Evolutionary conservation across 768 basidiomycete species (phyloP), one percentile per base, ranked within the genome.

Genomic region (Kondoa malvinella): DNA sequence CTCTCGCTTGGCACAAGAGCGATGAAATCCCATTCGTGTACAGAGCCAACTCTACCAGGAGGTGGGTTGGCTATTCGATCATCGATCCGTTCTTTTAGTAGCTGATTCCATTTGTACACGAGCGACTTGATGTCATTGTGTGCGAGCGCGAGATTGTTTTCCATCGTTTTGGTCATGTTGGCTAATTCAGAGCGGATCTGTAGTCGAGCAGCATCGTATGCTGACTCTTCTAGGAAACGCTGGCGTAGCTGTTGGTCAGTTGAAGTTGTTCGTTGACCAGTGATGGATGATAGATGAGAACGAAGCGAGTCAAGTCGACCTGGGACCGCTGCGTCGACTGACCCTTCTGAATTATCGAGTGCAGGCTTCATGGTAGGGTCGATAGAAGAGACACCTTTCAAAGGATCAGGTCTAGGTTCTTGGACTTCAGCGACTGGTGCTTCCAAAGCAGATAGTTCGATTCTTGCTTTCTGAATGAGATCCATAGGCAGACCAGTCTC

Each of bases 41-140:
- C 4, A 12, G 26, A 64, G 32, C 31, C 1, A 29, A 15, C 25
- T 64, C 40, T 8, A 50, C 8, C 8, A 21, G 40, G 21, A 50
- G 8, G 8, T 8, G 21, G 40, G 21, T 50, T 50, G 40, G 21
- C 40, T 8, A 50, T 50, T 50, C 40, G 40, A 50, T 50, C 40
- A 50, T 50, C 29, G 14, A 60, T 4, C 25, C 25, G 4, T 4
- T 4, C 58, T 30, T 25, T 60, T 60, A 60, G 25, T 4, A n/a
- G 32, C 21, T 77, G 73, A 73, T 90, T 86, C 90, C 90, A 94
- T 4, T 83, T 78, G 86, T 87, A 89, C 87, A 94, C 89, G 87
- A 86, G 87, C 56, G 78, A 76, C 71, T 85, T 84, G 29, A 92
- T 78, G 70, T 17, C 78, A 78, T 31, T 79, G 77, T 57, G 78